These are phyloP conservation scores for Apiotrichum montevideense DNA, from an alignment of 1,284 basidiomycete genomes.

Conservation along the genomic window DNA sequence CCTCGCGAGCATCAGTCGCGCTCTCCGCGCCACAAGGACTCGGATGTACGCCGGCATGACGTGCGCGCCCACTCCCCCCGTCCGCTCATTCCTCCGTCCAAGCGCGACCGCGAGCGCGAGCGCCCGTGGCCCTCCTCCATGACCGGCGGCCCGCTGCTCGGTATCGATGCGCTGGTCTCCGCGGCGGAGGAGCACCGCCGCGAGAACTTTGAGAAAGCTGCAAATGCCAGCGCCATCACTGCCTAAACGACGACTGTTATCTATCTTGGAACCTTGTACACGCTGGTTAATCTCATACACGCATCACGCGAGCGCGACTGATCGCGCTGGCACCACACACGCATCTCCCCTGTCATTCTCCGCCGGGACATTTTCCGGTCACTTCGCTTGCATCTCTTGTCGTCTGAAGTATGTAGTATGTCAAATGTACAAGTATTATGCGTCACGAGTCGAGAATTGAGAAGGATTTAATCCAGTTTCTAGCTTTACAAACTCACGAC, in stretches of 20 bases:
- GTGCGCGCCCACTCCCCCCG: slow-evolving; percentile 4
- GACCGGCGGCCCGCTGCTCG: slow-evolving; percentile 18
- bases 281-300: no score
- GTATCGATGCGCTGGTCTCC: slow-evolving; percentile 39
- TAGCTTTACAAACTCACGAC: no score
- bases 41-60: neutral
- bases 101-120: slow-evolving; percentile 12
- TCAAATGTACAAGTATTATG: no score
- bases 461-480: no score
- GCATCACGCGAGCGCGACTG: no score
- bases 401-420: no score
- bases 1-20: neutral
- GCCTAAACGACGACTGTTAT: neutral
- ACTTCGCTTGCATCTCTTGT: no score
- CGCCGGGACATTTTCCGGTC: no score
- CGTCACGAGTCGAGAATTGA: no score
- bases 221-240: slow-evolving; percentile 1
- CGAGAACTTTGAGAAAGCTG: slow-evolving; percentile 16
- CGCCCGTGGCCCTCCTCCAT: slow-evolving; percentile 5
- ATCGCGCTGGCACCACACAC: no score
- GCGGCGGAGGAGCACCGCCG: slow-evolving; percentile 37
- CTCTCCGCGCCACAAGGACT: neutral
- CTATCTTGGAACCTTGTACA: no score
- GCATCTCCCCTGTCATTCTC: no score
- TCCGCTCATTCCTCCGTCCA: slow-evolving; percentile 6